Base-by-base conservation (phyloP, 1,139 yeast genomes). In the Yamadazyma epiphylla region DNA sequence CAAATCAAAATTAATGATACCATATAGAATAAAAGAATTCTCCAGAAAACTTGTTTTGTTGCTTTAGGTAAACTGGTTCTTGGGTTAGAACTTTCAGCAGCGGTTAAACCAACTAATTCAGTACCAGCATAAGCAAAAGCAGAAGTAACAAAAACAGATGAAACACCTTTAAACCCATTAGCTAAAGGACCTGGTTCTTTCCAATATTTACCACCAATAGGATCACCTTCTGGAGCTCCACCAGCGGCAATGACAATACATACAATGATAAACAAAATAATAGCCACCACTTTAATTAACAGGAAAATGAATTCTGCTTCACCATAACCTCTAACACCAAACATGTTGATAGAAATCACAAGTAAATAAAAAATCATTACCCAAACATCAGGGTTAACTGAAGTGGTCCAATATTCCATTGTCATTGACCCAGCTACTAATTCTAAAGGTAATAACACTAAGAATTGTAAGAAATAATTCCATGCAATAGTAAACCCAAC, bases 41-140 rank as follows among this genome's bases (percentile, higher is more conserved):
- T 60, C 69, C 70, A 64, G 43, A 65, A 62, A 9, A 64, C 70
- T 43, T 64, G 70, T 46, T 64, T 64, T 40, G 59, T 63, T 19
- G 72, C 70, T 42, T 47, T 60, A 21, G 70, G 68, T 35, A 65
- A 49, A 2, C 63, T 41, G 37, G 53, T 51, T 36, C 65, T 46
- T 23, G 69, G 70, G 41, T 62, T 55, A n/a, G 45, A 49, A n/a
- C 67, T 48, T 45, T 65, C 71, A 20, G 66, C 65, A 3, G 67
- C 67, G 5, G 66, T 60, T 30, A 63, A 56, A 5, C 65, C 69
- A 32, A 61, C 56, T 57, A 63, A 53, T 45, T 63, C 69, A 12
- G 68, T 59, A 22, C 70, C 71, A 28, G 68, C 68, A 36, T 60
- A 60, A 26, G 64, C 53, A 42, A 65, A 66, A 3, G 70, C 70